Evolutionary conservation across 1,139 yeast genomes (phyloP), one percentile per base, ranked within the genome.

Genomic region (Meyerozyma elateridarum): DNA sequence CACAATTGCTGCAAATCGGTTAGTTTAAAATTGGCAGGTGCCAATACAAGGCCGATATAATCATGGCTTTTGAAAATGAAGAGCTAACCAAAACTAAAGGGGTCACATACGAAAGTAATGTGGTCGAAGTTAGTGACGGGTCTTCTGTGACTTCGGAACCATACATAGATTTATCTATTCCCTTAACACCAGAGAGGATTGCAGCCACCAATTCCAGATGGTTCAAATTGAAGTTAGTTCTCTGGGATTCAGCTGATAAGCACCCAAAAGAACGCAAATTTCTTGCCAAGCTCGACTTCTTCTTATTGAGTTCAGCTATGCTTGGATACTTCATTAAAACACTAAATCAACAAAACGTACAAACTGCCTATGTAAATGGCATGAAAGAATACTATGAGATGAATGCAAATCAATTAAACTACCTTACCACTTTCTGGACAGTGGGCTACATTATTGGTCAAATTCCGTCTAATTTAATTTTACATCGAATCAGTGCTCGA

Each of bases 391-490:
- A 70, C 40, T 70, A 70, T 40, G 40, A 51, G 6, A 70, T 78
- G 70, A 51, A 56, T 33, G 64, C 63, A n/a, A 72, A 77, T 42
- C 79, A 78, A 42, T 70, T 67, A 38, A 71, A 76, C 38, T 67
- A 70, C 33, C 55, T 76, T 46, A 56, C 59, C 9, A 70, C 81
- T 0, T 52, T 70, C 19, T 76, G 73, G 68, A 74, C 80, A 0
- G 71, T 73, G 11, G 84, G 83, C 1, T 76, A 76, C 39, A 69
- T 75, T 36, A 52, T 76, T 32, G 80, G 81, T 8, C 80, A 74
- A 41, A 59, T 76, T 22, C 84, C 83, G 1, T 67, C 77, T 9
- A 74, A 73, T 45, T 57, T 75, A 43, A 59, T 76, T 29, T 51
- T 76, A 30, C 78, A 73, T 45, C 56, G 73, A 36, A 63, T 73